Evolutionary conservation across 306 rosid species (phyloP), one percentile per base, ranked within the genome.

Genomic region (Vicia faba): DNA sequence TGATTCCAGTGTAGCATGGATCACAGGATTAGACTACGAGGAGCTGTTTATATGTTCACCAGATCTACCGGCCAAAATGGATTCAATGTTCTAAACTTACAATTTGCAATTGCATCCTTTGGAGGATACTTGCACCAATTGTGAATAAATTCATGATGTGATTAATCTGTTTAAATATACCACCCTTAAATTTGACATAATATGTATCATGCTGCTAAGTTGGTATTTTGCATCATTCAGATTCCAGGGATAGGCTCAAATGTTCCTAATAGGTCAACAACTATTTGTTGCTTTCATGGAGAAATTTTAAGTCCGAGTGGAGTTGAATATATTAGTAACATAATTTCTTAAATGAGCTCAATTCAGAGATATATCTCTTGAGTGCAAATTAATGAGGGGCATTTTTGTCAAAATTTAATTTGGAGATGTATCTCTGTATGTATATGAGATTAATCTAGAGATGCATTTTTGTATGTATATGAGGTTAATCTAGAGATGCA

Each of bases 11-110:
- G 74, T 57, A 69, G 48, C 14, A n/a, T 5, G 8, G 44, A 55
- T 56, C 55, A 40, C 54, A 48, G 19, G 41, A 55, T 56, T 44
- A 40, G 56, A 55, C 14, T 57, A 28, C 2, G 33, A 14, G 64
- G 33, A 51, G 10, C 13, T 26, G 20, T 7, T 40, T 44, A 12
- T 19, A 8, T 70, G 56, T 56, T 11, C 13, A 9, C 11, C 15
- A 14, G 4, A 13, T 33, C 45, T 16, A 45, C 28, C 33, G 25
- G 13, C 18, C 25, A 60, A 29, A 29, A 10, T 26, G 70, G 13
- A 38, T 65, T 64, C 18, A 19, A 54, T 50, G 58, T 53, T 53
- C 4, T n/a, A 23, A 38, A 50, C 39, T 12, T 63, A 18, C 15
- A 18, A 5, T 41, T 15, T 62, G 12, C 12, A 53, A 54, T 15